Evolutionary conservation across 2,329 filamentous ascomycete species (phyloP).

Genomic region (Venturia nashicola): DNA sequence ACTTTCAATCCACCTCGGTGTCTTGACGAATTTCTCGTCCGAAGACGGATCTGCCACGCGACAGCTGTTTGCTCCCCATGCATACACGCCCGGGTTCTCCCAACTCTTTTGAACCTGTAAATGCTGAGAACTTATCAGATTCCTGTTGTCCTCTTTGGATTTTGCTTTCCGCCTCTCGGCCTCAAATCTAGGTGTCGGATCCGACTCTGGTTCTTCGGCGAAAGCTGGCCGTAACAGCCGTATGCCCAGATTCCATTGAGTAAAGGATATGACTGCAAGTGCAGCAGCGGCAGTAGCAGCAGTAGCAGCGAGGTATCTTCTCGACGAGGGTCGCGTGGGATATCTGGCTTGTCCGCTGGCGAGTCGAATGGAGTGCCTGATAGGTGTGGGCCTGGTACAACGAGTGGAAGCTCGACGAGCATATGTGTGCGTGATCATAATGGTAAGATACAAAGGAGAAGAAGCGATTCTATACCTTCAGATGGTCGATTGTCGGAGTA

Average conservation of each 20-base stretch:
- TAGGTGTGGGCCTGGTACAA: neutral
- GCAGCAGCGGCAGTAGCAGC: neutral
- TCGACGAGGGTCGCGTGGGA: neutral
- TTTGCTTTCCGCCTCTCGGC: slow-evolving; percentile 41
- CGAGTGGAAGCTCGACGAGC: neutral
- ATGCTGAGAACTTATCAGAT: slow-evolving; percentile 73
- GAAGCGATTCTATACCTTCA: neutral
- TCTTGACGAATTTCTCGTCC: slow-evolving; percentile 65
- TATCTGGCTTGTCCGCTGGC: neutral
- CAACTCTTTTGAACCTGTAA: slow-evolving; percentile 74
- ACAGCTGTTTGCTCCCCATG: slow-evolving; percentile 82
- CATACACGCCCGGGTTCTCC: slow-evolving; percentile 77
- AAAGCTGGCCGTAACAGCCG: slow-evolving; percentile 23
- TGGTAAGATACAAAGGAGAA: neutral
- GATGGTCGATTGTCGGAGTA: neutral
- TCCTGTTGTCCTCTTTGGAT: slow-evolving; percentile 60
- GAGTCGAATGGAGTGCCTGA: neutral
- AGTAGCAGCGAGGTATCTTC: neutral
- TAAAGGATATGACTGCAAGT: neutral
- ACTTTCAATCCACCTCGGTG: slow-evolving; percentile 62
- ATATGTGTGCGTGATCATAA: neutral
- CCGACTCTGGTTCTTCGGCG: slow-evolving; percentile 36
- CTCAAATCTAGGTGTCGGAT: slow-evolving; percentile 54
- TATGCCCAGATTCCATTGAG: neutral
- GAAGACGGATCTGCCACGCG: slow-evolving; percentile 78